Evolutionary conservation across 2,329 filamentous ascomycete genomes (phyloP).

Genomic region (Gnomoniopsis smithogilvyi): DNA sequence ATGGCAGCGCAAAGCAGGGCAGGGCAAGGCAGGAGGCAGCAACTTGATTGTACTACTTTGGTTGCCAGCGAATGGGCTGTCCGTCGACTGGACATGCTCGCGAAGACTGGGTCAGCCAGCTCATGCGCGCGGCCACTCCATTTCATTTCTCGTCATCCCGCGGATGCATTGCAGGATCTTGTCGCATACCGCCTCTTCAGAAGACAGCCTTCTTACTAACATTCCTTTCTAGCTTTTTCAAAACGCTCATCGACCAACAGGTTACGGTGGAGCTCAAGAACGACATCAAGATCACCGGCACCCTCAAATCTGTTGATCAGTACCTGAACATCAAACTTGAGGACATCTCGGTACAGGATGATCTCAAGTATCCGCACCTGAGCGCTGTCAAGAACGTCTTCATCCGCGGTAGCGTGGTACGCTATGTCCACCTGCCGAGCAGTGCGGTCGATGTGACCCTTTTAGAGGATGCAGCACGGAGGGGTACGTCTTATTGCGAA

Average conservation of each 20-base stretch:
- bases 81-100: too few relatives aligned
- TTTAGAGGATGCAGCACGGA: constrained; percentile 85
- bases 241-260: constrained; percentile 94
- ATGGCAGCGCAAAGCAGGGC: too few relatives aligned
- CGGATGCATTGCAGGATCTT: too few relatives aligned
- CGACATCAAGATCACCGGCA: constrained; percentile 94
- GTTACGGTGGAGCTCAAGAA: constrained; percentile 99
- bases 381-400: constrained; percentile 92
- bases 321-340: constrained; percentile 99
- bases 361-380: constrained; percentile 92
- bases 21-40: too few relatives aligned
- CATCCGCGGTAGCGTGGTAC: constrained; percentile 86
- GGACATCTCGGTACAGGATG: constrained; percentile 87
- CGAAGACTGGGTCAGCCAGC: too few relatives aligned
- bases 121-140: too few relatives aligned
- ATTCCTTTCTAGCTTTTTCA: constrained; percentile 90
- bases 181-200: too few relatives aligned
- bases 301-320: constrained; percentile 95
- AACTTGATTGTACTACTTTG: too few relatives aligned
- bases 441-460: constrained; percentile 80
- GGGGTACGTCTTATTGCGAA: constrained; percentile 53
- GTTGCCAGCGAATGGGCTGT: too few relatives aligned
- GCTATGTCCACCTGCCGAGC: constrained; percentile 86
- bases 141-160: too few relatives aligned
- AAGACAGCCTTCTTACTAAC: too few relatives aligned